These are phyloP conservation scores for Hylodesmum podocarpum DNA, from an alignment of 306 rosid species.

Conservation along the genomic window DNA sequence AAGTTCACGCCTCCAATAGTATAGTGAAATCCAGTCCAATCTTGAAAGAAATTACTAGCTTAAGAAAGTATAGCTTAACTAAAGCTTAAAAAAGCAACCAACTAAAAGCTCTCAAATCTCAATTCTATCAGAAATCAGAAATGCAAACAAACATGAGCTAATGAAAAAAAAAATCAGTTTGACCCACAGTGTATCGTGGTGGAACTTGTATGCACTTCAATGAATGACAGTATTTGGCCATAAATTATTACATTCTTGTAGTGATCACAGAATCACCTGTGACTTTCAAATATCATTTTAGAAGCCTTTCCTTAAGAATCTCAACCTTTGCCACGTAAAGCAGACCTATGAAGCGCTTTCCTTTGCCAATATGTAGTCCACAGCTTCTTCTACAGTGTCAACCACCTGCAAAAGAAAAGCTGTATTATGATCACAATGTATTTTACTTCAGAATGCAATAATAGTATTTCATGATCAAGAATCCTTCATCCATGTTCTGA, in stretches of 20 bases:
- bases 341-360: slow-evolving; percentile 37
- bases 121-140: not conserved
- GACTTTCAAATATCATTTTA: not conserved
- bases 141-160: not conserved
- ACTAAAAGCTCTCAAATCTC: slow-evolving; percentile 1
- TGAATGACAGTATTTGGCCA: slow-evolving; percentile 16
- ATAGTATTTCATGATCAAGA: not conserved
- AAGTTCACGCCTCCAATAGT: not conserved
- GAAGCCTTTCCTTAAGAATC: slow-evolving; percentile 11
- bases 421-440: not conserved
- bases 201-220: not conserved
- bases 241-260: slow-evolving; percentile 11
- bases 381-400: slow-evolving; percentile 71
- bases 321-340: slow-evolving; percentile 15
- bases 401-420: slow-evolving; percentile 60
- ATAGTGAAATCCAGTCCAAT: not conserved
- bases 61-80: slow-evolving; percentile 3
- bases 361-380: slow-evolving; percentile 54
- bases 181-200: not conserved
- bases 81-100: not conserved
- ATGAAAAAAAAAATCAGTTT: not conserved
- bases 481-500: not conserved
- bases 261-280: slow-evolving; percentile 7
- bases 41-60: not conserved
- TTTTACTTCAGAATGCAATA: slow-evolving; percentile 4